Base-by-base conservation (phyloP, 2,329 filamentous ascomycete species). In the Grosmannia serpens region DNA sequence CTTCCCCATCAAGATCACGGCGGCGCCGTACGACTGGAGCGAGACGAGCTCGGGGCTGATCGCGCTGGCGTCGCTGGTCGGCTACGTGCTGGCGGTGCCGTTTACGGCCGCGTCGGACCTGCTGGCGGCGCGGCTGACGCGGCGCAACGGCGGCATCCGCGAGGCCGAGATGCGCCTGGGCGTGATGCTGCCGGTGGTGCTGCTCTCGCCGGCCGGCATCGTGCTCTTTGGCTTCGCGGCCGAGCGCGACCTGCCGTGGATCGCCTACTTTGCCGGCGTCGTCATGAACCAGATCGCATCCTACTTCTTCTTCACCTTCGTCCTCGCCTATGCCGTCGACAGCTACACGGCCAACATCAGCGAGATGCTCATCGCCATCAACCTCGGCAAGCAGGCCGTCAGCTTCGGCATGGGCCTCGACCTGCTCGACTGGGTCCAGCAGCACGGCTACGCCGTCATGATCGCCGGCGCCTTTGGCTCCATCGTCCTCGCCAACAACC, bases 281-380 rank as follows among this genome's bases (percentile, higher is more conserved):
- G 74, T 68, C n/a, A 70, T 81, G 70, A 70, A 70, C 13, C 75
- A 77, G 58, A 80, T 75, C 67, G 70, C 72, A 24, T 71, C 71
- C 4, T 82, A 79, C 67, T 81, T 81, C 63, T 82, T 75, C 67
- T 81, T 81, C 66, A 77, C 75, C 17, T 81, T 83, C 64, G 79
- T 80, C 13, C 72, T 85, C 10, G 81, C 81, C 2, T 84, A 85
- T 64, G 80, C 81, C 1, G 77, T 84, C 44, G 81, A 84, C 65
- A 78, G 74, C 56, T 82, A 84, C 67, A 77, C 76, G 24, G 72
- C 76, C 38, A 81, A 83, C 62, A 78, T 80, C n/a, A 78, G 76
- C 27, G 81, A 84, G 69, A 83, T 84, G 81, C 73, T 84, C 13
- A 84, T 81, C 60, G 77, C 78, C 3, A 81, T 81, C 74, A 80